These are phyloP conservation scores for Penicillium digitatum DNA, from an alignment of 2,329 filamentous ascomycete genomes.

Conservation along the genomic window DNA sequence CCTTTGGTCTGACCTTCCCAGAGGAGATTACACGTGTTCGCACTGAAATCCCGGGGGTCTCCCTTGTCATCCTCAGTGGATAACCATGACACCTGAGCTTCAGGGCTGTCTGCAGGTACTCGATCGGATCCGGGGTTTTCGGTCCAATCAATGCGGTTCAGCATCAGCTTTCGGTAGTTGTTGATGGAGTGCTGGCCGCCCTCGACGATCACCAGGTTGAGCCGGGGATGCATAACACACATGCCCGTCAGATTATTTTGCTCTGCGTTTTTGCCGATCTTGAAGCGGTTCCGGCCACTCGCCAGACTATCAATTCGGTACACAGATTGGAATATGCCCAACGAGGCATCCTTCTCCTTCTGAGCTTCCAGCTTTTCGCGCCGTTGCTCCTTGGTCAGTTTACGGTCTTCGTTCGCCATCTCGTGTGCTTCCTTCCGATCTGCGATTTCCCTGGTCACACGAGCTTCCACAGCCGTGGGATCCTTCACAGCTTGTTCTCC, in stretches of 20 bases:
- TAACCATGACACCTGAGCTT: conserved; percentile 67
- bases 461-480: conserved; percentile 91
- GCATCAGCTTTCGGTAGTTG: conserved; percentile 87
- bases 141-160: conserved; percentile 90
- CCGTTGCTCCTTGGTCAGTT: conserved; percentile 81
- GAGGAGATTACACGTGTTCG: conserved; percentile 76
- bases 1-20: conserved; percentile 88
- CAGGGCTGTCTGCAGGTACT: conserved; percentile 55
- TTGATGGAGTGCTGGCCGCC: conserved; percentile 79
- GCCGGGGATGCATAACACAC: conserved; percentile 85
- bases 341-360: conserved; percentile 81
- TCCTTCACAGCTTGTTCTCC: conserved; percentile 92
- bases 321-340: conserved; percentile 79
- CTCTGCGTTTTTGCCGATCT: conserved; percentile 87
- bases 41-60: conserved; percentile 71
- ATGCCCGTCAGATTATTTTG: conserved; percentile 81
- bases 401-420: conserved; percentile 73
- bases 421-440: conserved; percentile 78
- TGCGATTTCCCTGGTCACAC: conserved; percentile 87
- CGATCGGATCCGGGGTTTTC: conserved; percentile 72
- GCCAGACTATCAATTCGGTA: conserved; percentile 87
- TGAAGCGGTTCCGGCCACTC: conserved; percentile 90
- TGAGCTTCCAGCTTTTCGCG: conserved; percentile 78
- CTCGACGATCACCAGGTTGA: conserved; percentile 87
- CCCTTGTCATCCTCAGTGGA: conserved; percentile 74